A percentile compares a stretch with the other conserved stretches of the same genome.
Evolutionary conservation across 2,329 filamentous ascomycete genomes (phyloP).

Genomic region (Sporothrix globosa): DNA sequence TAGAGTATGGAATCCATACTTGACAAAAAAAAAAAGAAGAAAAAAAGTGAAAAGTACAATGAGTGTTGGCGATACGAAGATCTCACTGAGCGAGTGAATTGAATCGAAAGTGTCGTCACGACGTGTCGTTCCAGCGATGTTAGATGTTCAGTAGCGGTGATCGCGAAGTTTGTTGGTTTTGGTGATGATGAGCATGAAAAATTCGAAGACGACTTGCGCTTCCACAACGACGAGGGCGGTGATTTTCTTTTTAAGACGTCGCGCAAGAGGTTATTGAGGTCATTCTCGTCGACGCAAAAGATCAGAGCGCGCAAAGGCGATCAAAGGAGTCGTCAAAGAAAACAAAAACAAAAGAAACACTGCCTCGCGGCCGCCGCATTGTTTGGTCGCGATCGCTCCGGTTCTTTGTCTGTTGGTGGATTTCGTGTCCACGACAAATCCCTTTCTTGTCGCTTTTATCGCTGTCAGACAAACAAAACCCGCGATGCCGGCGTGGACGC

Average conservation of each 20-base stretch:
- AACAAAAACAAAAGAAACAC: conserved; percentile 5
- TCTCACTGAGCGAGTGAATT: conserved; percentile 13
- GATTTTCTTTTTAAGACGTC: background rate
- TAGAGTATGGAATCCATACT: conserved; percentile 29
- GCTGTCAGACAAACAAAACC: conserved; percentile 16
- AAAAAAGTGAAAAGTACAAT: background rate
- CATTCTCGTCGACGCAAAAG: background rate
- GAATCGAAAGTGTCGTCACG: background rate
- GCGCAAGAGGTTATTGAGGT: background rate
- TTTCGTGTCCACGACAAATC: background rate
- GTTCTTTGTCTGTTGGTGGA: conserved; percentile 20
- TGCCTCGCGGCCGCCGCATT: background rate
- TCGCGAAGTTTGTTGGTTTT: background rate
- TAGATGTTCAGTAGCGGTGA: background rate
- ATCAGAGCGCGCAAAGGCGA: background rate
- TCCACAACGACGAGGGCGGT: background rate
- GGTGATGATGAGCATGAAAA: conserved; percentile 8
- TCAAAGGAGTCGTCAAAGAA: conserved; percentile 18
- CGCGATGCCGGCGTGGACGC: conserved; percentile 29
- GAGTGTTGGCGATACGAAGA: background rate
- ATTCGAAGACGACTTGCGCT: conserved; percentile 5
- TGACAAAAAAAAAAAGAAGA: background rate
- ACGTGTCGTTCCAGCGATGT: background rate
- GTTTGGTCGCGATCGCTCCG: background rate
- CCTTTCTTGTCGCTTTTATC: conserved; percentile 7